Percentiles rank a stretch among this genome's conserved stretches.
Evolutionary conservation across 306 rosid genomes (phyloP).

Genomic region (Elaeagnus macrophylla): DNA sequence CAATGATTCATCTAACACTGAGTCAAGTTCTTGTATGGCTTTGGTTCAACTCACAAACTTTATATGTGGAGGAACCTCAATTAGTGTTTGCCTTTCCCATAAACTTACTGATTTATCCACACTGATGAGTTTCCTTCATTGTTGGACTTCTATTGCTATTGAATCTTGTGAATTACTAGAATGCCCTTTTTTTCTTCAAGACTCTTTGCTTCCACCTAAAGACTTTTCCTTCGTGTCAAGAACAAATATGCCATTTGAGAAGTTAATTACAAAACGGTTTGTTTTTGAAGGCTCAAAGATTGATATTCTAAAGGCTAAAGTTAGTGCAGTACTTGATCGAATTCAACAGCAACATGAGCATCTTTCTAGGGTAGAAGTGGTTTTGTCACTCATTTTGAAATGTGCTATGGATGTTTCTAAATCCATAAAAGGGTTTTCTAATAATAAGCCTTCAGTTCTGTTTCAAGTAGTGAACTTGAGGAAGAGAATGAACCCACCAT

Average conservation of each 20-base stretch:
- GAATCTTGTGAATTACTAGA: not conserved
- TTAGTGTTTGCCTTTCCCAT: conserved; percentile 7
- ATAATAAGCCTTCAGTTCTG: not conserved
- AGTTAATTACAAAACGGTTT: not conserved
- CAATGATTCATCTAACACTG: not conserved
- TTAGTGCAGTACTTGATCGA: not conserved
- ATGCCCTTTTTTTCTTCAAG: not conserved
- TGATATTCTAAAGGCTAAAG: conserved; percentile 4
- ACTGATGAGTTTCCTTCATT: not conserved
- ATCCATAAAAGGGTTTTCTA: not conserved
- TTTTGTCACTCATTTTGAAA: conserved; percentile 1
- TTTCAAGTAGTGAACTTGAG: conserved; percentile 11
- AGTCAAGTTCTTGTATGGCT: not conserved
- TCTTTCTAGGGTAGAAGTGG: not conserved
- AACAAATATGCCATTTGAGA: not conserved
- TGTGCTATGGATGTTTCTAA: conserved; percentile 2
- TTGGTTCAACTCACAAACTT: not conserved
- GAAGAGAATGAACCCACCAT: conserved; percentile 24
- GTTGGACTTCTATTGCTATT: not conserved
- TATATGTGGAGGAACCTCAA: not conserved
- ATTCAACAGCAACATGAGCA: not conserved
- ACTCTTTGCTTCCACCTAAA: conserved; percentile 2
- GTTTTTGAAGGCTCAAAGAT: conserved; percentile 12
- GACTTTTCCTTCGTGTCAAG: not conserved
- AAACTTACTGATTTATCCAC: not conserved